Base-by-base conservation (phyloP, 331 rosid genomes). In the Quercus phellos region DNA sequence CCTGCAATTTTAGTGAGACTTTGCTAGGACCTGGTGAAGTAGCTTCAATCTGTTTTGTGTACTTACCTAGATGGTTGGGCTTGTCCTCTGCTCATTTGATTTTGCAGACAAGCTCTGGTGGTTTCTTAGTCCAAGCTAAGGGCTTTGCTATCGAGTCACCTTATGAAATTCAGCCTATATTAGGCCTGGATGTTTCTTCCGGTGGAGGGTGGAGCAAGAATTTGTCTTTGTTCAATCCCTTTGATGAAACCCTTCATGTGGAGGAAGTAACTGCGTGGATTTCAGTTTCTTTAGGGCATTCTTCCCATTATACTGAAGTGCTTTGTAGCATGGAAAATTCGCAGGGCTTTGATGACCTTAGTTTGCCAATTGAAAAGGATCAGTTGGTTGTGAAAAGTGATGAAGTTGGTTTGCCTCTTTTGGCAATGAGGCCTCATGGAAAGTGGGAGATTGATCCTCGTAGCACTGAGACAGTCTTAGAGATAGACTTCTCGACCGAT, bases 21-120 rank as follows among this genome's bases (percentile, higher is more conserved):
- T 80, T 84, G 7, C 77, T 95, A 71, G 84, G 87, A 79, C 99
- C 94, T 46, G 98, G 97, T 82, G 98, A 95, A 87, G 79, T 78
- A 63, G 86, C 85, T 72, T 83, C 87, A 55, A 80, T 95, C 70
- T 88, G 92, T 78, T 89, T 93, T 79, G 90, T 86, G 70, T 95
- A 84, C 90, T 88, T 88, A 77, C 98, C 99, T 55, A 93, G 86
- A 84, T 84, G 67, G 79, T 85, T 89, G 78, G 97, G 99, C 78
- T 83, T 70, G 76, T 90, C 96, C 69, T 88, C 94, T 34, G 93
- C 92, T 84, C 93, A 84, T 79, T 85, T 95, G 83, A 83, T 95
- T 87, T 85, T 95, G 85, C 99, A 95, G 89, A 95, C 99, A 68
- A 91, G 87, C 74, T 81, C 80, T 38, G 99, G 99, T 80, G 99